A percentile compares a stretch with the other conserved stretches of the same genome.
phyloP scores from a whole-genome alignment of 495 filamentous ascomycete genomes.

The Paragyromitra xinjiangensis region DNA sequence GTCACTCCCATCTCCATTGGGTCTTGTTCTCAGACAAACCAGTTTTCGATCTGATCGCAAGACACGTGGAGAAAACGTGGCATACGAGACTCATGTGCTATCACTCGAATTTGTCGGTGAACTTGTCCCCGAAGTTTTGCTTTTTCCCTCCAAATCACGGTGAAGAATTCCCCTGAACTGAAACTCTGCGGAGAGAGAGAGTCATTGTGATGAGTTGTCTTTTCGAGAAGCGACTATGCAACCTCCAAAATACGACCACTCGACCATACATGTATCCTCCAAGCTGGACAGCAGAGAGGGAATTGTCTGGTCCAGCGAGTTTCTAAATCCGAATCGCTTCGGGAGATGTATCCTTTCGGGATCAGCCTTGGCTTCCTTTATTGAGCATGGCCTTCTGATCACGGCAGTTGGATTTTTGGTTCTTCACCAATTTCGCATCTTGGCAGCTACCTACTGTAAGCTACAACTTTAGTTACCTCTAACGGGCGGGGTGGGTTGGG shows the following conservation, averaged over 20 bases:
- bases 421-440: too few relatives aligned
- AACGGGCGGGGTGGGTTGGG: too few relatives aligned
- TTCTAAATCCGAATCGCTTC: neutral
- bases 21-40: neutral
- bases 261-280: neutral
- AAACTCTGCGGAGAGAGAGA: neutral
- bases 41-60: slow-evolving; percentile 14
- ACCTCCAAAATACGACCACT: neutral
- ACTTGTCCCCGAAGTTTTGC: neutral
- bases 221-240: neutral
- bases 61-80: slow-evolving; percentile 7
- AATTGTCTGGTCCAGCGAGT: neutral
- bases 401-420: neutral
- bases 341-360: neutral
- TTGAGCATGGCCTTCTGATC: neutral
- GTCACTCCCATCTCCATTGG: neutral
- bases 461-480: too few relatives aligned
- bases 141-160: neutral
- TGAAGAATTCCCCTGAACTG: neutral
- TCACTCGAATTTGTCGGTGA: slow-evolving; percentile 29
- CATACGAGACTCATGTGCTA: slow-evolving; percentile 19
- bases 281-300: neutral
- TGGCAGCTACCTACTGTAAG: too few relatives aligned
- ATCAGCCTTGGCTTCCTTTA: neutral
- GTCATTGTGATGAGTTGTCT: neutral